Conservation (phyloP, 257 asterid genomes). For the Apocynum venetum region DNA sequence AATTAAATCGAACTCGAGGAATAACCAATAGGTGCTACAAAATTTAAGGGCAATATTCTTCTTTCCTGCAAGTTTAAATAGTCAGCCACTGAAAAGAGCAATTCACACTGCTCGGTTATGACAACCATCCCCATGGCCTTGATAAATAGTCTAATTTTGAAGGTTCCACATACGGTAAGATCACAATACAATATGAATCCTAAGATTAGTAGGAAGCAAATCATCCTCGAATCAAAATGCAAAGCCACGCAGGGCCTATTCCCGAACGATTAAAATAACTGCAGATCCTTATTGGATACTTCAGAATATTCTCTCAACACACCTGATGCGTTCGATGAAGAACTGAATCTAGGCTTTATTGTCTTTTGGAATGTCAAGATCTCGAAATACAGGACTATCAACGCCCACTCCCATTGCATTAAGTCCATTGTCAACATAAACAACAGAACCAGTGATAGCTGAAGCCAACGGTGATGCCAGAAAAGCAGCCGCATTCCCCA, state of each 20-base stretch:
- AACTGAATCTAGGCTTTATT: slow-evolving; percentile 29
- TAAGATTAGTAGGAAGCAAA: neutral
- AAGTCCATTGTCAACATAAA: slow-evolving; percentile 75
- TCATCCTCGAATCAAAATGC: slow-evolving; percentile 18
- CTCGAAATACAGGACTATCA: slow-evolving; percentile 66
- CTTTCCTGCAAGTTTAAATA: neutral
- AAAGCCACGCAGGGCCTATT: slow-evolving; percentile 3
- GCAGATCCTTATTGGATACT: slow-evolving; percentile 1
- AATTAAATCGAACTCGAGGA: too few species aligned
- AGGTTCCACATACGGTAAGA: slow-evolving; percentile 2
- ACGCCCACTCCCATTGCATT: slow-evolving; percentile 88
- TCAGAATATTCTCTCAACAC: neutral
- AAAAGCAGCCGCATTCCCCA: slow-evolving; percentile 80
- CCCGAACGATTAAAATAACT: neutral
- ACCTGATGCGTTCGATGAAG: neutral
- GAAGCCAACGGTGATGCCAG: slow-evolving; percentile 78
- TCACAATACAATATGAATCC: neutral
- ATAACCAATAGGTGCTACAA: too few species aligned
- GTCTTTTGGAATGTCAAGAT: slow-evolving; percentile 59
- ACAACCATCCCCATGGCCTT: neutral
- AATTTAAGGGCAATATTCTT: neutral
- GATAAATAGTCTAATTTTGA: neutral
- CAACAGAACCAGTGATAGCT: slow-evolving; percentile 72
- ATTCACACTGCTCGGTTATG: neutral
- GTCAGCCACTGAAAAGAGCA: neutral